A percentile compares a stretch with the other conserved stretches of the same genome.
phyloP scores from a whole-genome alignment of 306 rosid genomes.

The Dryas octopetala region DNA sequence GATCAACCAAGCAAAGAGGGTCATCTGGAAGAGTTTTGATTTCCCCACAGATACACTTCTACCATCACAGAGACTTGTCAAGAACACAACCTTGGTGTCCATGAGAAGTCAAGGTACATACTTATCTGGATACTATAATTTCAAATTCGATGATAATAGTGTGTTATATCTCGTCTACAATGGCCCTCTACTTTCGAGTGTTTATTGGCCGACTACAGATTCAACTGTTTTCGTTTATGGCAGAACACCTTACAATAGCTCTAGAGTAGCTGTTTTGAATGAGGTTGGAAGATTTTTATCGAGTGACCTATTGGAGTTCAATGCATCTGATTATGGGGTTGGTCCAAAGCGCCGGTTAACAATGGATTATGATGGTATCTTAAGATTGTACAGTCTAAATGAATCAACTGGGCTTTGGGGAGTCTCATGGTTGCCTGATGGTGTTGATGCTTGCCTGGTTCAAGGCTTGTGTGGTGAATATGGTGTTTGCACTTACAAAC shows the following conservation, averaged over 20 bases:
- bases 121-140: conserved; percentile 21
- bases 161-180: conserved; percentile 18
- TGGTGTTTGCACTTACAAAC: conserved; percentile 31
- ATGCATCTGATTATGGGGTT: conserved; percentile 22
- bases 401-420: conserved; percentile 20
- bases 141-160: conserved; percentile 18
- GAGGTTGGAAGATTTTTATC: conserved; percentile 11
- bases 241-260: conserved; percentile 30
- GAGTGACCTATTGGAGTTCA: conserved; percentile 17
- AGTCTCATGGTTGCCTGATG: conserved; percentile 20
- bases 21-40: conserved; percentile 30
- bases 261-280: conserved; percentile 21
- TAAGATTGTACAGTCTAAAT: conserved; percentile 25
- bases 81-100: conserved; percentile 28
- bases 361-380: conserved; percentile 31
- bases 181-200: conserved; percentile 28
- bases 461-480: conserved; percentile 39
- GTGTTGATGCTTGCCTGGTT: conserved; percentile 16
- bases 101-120: conserved; percentile 27
- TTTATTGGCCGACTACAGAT: conserved; percentile 18
- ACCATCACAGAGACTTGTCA: conserved; percentile 23
- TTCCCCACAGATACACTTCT: conserved; percentile 29
- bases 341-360: conserved; percentile 27
- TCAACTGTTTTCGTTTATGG: background rate
- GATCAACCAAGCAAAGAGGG: background rate